phyloP scores from a whole-genome alignment of 139 green algal species.

The Tetraselmis chui region DNA sequence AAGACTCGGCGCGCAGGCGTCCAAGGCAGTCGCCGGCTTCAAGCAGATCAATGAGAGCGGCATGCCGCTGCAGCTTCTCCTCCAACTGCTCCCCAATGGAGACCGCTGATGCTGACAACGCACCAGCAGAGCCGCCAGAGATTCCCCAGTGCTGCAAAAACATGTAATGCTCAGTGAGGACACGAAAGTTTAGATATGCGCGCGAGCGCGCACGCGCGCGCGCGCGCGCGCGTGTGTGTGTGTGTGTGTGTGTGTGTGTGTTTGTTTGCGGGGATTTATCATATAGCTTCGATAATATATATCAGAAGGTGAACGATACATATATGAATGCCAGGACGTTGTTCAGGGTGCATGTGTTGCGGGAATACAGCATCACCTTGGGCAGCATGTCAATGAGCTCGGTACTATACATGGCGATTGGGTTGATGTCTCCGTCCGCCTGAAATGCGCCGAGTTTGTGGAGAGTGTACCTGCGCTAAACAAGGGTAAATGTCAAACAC shows the following conservation, averaged over 20 bases:
- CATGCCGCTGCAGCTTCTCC: background rate
- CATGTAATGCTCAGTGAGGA: too few relatives aligned
- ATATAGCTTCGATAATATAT: too few relatives aligned
- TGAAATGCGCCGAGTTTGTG: background rate
- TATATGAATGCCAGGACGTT: too few relatives aligned
- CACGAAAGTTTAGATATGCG: too few relatives aligned
- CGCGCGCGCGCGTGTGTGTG: too few relatives aligned
- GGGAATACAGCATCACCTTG: too few relatives aligned
- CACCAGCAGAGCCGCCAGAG: background rate
- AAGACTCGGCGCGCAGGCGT: background rate
- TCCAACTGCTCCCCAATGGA: background rate
- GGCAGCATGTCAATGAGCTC: background rate
- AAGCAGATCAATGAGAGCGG: background rate
- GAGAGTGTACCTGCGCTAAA: background rate
- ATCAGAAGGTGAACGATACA: too few relatives aligned
- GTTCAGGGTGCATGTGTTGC: too few relatives aligned
- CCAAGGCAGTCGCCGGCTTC: background rate
- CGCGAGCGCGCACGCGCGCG: too few relatives aligned
- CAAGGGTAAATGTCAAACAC: too few relatives aligned
- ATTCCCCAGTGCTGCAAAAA: background rate
- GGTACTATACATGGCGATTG: background rate
- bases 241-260: too few relatives aligned
- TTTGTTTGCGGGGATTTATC: too few relatives aligned
- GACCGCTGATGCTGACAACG: background rate
- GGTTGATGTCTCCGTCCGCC: background rate